Evolutionary conservation across 805 yeast genomes (phyloP).

Genomic region (Wickerhamomyces queroliae): DNA sequence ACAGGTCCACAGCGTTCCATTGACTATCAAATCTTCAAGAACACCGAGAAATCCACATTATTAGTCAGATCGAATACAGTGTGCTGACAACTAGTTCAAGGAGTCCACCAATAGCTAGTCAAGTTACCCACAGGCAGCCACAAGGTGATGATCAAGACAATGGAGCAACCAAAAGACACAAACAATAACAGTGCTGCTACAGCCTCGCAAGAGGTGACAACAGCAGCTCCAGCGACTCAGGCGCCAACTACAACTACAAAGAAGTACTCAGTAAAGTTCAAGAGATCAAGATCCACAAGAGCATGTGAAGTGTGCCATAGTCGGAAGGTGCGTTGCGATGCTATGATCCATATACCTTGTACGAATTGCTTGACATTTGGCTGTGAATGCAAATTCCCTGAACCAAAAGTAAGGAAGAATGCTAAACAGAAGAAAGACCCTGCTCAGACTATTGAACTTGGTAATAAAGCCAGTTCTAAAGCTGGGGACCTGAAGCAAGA

Average conservation of each 20-base stretch:
- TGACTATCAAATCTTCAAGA: too few species aligned
- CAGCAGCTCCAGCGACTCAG: not conserved
- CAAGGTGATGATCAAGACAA: not conserved
- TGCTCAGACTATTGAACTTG: conserved; percentile 1
- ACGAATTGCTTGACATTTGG: conserved; percentile 70
- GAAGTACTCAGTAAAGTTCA: conserved; percentile 40
- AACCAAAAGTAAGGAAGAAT: conserved; percentile 40
- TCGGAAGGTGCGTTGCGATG: conserved; percentile 78
- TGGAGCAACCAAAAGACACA: too few species aligned
- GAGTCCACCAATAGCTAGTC: too few species aligned
- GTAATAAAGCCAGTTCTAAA: conserved; percentile 1
- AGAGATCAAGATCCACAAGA: conserved; percentile 46
- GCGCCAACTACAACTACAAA: conserved; percentile 5
- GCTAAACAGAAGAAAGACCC: conserved; percentile 21
- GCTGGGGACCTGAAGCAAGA: too few species aligned
- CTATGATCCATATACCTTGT: conserved; percentile 51
- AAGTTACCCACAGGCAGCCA: not conserved
- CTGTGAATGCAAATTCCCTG: conserved; percentile 66
- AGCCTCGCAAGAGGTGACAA: not conserved
- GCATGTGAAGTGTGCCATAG: conserved; percentile 78
- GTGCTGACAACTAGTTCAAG: too few species aligned
- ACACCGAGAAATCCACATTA: too few species aligned
- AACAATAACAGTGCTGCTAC: not conserved
- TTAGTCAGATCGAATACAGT: too few species aligned
- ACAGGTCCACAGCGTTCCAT: too few species aligned